Evolutionary conservation across 306 rosid species (phyloP), one percentile per base, ranked within the genome.

Genomic region (Purshia tridentata): DNA sequence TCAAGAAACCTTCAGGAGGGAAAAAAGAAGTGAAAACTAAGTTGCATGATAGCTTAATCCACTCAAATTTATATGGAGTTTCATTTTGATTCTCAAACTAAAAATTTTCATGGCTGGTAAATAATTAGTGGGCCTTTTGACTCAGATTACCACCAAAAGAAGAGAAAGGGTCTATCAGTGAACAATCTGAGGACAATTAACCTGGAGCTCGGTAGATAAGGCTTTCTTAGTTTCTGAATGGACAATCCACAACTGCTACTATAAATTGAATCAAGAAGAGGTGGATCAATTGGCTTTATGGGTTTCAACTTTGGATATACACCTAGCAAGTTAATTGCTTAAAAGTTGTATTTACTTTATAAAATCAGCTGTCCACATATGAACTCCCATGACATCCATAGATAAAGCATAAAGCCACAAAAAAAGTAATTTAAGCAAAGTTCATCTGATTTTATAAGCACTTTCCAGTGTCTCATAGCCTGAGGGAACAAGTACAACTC

Each of bases 131-230:
- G 81, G 29, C 55, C 46, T 77, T 51, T 73, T 81, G 84, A 81
- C 69, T 80, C 77, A 61, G 84, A 87, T 78, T 80, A 73, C 73
- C 88, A 81, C 53, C 66, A 66, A 69, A 82, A 72, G 51, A 56
- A 40, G 50, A 22, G 22, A 68, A 66, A 69, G 83, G 42, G 62
- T 74, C 61, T 35, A 52, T 56, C 77, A 74, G 75, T 4, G 69
- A 65, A 75, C 67, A 82, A 67, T 77, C 67, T 62, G 78, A 49
- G 69, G 83, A 56, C 80, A 60, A 61, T 67, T 29, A 49, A 48
- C 70, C 77, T 65, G 68, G 8, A 45, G 10, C 56, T 68, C 64
- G 39, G 65, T 53, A 74, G 76, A 74, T 72, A 74, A 82, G 84
- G 65, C 64, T 41, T 72, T 76, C 47, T 42, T 47, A 48, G 83